phyloP scores from a whole-genome alignment of 2,329 filamentous ascomycete genomes.

The Tolypocladium tundrense region DNA sequence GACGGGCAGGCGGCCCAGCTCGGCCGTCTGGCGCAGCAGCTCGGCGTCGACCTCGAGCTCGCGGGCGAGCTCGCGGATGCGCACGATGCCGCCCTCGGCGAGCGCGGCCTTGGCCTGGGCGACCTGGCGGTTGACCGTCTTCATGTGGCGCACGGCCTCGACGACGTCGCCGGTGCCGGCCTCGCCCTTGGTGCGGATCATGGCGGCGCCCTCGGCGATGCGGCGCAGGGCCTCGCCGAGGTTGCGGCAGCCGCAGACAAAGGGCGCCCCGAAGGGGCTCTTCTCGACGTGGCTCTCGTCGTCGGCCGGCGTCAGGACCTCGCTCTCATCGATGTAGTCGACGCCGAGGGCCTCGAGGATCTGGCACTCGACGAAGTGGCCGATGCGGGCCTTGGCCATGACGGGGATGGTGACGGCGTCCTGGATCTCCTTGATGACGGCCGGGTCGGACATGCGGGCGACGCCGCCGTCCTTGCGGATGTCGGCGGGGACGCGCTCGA shows the following conservation, averaged over 20 bases:
- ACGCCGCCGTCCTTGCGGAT: slow-evolving; percentile 90
- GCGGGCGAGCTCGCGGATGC: slow-evolving; percentile 62
- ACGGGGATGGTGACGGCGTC: slow-evolving; percentile 90
- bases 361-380: slow-evolving; percentile 97
- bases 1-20: slow-evolving; percentile 79
- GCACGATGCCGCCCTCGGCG: slow-evolving; percentile 36
- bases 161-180: slow-evolving; percentile 95
- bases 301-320: slow-evolving; percentile 94
- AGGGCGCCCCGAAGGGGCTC: slow-evolving; percentile 69
- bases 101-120: slow-evolving; percentile 69
- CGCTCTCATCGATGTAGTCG: slow-evolving; percentile 97
- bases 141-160: slow-evolving; percentile 93
- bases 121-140: slow-evolving; percentile 78
- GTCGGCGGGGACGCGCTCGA: slow-evolving; percentile 94
- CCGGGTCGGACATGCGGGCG: slow-evolving; percentile 90
- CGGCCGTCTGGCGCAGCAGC: slow-evolving; percentile 76
- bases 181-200: slow-evolving; percentile 98
- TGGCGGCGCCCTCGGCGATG: slow-evolving; percentile 87
- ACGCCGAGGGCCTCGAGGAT: slow-evolving; percentile 91
- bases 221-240: slow-evolving; percentile 85
- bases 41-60: slow-evolving; percentile 70
- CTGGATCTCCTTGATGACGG: slow-evolving; percentile 94
- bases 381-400: slow-evolving; percentile 98
- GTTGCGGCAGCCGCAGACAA: slow-evolving; percentile 94
- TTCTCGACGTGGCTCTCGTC: slow-evolving; percentile 88